These are phyloP conservation scores for Chaetomiaceae sp. DNA, from an alignment of 2,329 filamentous ascomycete genomes.

Conservation along the genomic window DNA sequence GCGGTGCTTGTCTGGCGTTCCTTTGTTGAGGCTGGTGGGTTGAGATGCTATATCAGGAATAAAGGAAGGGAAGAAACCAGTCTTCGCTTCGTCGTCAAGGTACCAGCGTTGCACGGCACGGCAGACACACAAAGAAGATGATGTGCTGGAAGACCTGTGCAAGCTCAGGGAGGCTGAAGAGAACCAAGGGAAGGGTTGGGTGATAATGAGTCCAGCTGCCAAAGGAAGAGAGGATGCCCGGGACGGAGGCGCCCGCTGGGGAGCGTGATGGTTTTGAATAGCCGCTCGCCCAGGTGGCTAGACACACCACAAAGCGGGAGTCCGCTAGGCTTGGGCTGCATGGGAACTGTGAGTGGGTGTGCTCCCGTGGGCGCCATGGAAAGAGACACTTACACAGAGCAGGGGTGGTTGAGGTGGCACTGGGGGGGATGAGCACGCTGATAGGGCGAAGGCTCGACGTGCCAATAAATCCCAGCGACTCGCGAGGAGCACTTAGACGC, in stretches of 20 bases:
- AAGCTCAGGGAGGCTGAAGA: conserved; percentile 28
- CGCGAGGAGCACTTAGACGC: conserved; percentile 41
- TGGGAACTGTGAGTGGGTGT: conserved; percentile 34
- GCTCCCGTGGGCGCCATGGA: conserved; percentile 30
- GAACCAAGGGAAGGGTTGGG: conserved; percentile 30
- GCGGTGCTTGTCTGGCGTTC: conserved; percentile 25
- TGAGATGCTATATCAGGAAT: conserved; percentile 23
- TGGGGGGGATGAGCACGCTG: conserved; percentile 30
- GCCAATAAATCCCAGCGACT: conserved; percentile 37
- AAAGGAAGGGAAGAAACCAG: conserved; percentile 28
- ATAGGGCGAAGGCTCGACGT: conserved; percentile 35
- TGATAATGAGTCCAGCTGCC: conserved; percentile 52
- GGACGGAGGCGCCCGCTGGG: conserved; percentile 34
- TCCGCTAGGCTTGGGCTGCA: conserved; percentile 32
- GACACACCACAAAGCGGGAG: conserved; percentile 27
- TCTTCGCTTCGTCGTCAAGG: conserved; percentile 29
- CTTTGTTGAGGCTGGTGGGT: conserved; percentile 20
- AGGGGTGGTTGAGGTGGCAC: conserved; percentile 32
- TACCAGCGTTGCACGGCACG: conserved; percentile 14
- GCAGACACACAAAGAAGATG: conserved; percentile 14
- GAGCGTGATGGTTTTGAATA: conserved; percentile 47
- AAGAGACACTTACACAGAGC: conserved; percentile 32
- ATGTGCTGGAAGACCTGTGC: conserved; percentile 8
- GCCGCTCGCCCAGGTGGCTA: conserved; percentile 30
- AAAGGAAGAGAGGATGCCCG: conserved; percentile 36